phyloP scores from a whole-genome alignment of 768 basidiomycete species.

The Leccinum subgranulosum region DNA sequence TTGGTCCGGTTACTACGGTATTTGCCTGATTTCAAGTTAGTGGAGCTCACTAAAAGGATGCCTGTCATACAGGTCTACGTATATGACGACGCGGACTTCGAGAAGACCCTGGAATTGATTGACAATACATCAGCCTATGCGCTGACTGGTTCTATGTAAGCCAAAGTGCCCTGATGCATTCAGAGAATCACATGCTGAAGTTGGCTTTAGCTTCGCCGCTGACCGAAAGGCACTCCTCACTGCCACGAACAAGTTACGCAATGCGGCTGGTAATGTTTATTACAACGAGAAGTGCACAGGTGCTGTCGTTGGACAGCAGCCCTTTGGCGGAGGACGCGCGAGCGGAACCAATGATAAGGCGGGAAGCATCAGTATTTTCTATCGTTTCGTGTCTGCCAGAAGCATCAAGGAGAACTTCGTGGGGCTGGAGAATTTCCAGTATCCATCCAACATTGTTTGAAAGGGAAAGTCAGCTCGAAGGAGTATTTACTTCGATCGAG shows the following conservation, averaged over 20 bases:
- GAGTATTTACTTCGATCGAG: not conserved
- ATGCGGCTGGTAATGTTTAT: constrained; percentile 95
- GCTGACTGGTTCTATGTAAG: constrained; percentile 92
- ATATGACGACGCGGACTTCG: constrained; percentile 83
- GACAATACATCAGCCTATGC: constrained; percentile 86
- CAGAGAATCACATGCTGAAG: constrained; percentile 8
- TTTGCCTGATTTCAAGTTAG: constrained; percentile 1
- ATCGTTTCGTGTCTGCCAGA: constrained; percentile 81
- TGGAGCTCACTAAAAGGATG: not conserved
- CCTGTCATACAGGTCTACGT: constrained; percentile 64
- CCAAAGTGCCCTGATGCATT: constrained; percentile 9
- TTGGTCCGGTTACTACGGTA: constrained; percentile 93
- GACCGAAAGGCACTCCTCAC: constrained; percentile 78
- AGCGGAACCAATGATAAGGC: constrained; percentile 99
- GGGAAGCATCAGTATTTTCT: constrained; percentile 74
- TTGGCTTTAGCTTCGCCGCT: constrained; percentile 62
- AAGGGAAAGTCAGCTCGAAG: not conserved
- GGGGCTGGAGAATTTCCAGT: constrained; percentile 71
- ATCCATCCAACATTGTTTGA: constrained; percentile 84
- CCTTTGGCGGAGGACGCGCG: constrained; percentile 90
- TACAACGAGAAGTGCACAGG: constrained; percentile 99
- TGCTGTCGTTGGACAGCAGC: constrained; percentile 97
- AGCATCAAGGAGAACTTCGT: constrained; percentile 98
- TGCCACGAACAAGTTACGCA: constrained; percentile 80
- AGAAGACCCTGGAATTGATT: constrained; percentile 83